Evolutionary conservation across 768 basidiomycete species (phyloP), one percentile per base, ranked within the genome.

Genomic region (Gautieria morchelliformis): DNA sequence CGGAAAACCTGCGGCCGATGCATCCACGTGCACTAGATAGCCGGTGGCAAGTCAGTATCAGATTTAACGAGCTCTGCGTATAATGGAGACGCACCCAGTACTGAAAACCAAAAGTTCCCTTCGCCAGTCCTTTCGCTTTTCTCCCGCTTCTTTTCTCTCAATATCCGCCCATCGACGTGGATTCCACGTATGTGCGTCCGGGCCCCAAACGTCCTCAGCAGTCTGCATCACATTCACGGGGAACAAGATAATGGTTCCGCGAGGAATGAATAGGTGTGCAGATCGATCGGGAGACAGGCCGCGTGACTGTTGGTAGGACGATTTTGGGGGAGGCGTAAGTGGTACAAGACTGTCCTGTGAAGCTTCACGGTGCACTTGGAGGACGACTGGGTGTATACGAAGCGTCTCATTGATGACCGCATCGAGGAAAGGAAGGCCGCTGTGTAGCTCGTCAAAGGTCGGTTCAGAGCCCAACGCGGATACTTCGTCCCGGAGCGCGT

Each of bases 291-390:
- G 56, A 20, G 30, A 40, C 19, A 57, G 19, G 19, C 53, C 53
- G 37, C 30, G 41, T 32, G 22, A 37, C 46, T 32, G 44, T 35
- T 49, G 57, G 22, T 30, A 41, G 37, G 47, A 53, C 9, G 30
- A 17, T 10, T 78, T 78, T 39, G 72, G 68, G 24, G 82, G 61
- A 22, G 79, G 77, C 39, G 76, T 72, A 30, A 87, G 75, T 1
- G 84, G 84, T 27, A 87, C 65, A 12, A 49, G 33, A 9, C 22
- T 50, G 47, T 33, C 24, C 20, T 69, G 66, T 1, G 66, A 70
- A 27, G 22, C 81, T 69, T 81, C 79, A 56, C 85, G 83, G 63
- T 85, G 81, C 61, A 85, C 84, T 65, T 85, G 83, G 30, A 81
- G 63, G 39, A 85, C 76, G 1, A 82, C 74, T 17, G 84, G 78